A percentile compares a stretch with the other conserved stretches of the same genome.
phyloP scores from a whole-genome alignment of 2,329 filamentous ascomycete genomes.

The Bretziella fagacearum region DNA sequence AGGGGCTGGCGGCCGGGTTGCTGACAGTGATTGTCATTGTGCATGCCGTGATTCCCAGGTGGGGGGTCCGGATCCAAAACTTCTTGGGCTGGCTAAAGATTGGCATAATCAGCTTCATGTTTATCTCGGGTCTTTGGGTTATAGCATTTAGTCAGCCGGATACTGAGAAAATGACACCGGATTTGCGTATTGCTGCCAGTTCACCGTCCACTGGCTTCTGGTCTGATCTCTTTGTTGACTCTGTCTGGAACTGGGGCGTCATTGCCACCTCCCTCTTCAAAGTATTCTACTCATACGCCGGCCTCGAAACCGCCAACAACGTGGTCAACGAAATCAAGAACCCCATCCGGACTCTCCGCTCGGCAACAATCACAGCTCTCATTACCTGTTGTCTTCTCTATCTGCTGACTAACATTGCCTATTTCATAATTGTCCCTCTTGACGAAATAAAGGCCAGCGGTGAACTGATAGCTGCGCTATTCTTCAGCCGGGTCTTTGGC shows the following conservation, averaged over 20 bases:
- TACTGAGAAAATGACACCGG: no score
- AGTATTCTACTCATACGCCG: slow-evolving; percentile 52
- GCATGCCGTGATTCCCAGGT: slow-evolving; percentile 39
- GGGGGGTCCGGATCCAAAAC: slow-evolving; percentile 44
- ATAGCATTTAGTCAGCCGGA: slow-evolving; percentile 25
- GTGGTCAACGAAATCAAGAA: slow-evolving; percentile 56
- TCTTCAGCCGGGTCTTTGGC: slow-evolving; percentile 49
- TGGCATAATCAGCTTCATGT: slow-evolving; percentile 42
- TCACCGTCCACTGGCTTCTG: slow-evolving; percentile 22
- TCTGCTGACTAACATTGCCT: slow-evolving; percentile 46
- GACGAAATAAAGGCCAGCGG: slow-evolving; percentile 50
- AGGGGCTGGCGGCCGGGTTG: slow-evolving; percentile 38
- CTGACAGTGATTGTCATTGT: slow-evolving; percentile 40
- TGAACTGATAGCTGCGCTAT: slow-evolving; percentile 50
- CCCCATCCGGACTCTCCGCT: slow-evolving; percentile 46
- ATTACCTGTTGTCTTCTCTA: slow-evolving; percentile 46
- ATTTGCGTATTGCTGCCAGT: neutral
- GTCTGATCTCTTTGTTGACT: slow-evolving; percentile 43
- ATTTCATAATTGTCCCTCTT: slow-evolving; percentile 47
- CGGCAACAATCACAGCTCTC: slow-evolving; percentile 42
- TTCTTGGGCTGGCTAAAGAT: slow-evolving; percentile 47
- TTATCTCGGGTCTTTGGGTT: slow-evolving; percentile 41
- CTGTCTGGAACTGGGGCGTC: slow-evolving; percentile 51
- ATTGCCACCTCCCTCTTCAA: slow-evolving; percentile 52
- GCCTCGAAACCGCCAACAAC: slow-evolving; percentile 50